Base-by-base conservation (phyloP, 345 rosid species). In the Camelina neglecta region DNA sequence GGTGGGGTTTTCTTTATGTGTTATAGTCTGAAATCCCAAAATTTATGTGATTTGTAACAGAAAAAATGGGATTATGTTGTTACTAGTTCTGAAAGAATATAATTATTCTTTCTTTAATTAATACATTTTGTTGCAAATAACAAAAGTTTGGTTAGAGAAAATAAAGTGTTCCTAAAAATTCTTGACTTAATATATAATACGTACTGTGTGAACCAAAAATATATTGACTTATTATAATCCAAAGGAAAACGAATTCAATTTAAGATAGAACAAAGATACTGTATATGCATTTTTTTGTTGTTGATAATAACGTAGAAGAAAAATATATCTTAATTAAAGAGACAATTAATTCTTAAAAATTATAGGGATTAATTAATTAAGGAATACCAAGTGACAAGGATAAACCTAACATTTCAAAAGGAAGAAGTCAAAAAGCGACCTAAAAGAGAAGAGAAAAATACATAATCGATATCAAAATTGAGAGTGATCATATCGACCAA, bases 111-210 rank as follows among this genome's bases (percentile, higher is more conserved):
- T 71, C 66, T 71, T 48, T 5, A 44, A 29, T 29, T 29, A 29
- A 42, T 11, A 11, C 15, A 42, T 44, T 11, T 44, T 56, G 55
- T 71, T 71, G 67, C 66, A 47, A 29, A 71, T 36, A 77, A 21
- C 2, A 55, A 75, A 68, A 63, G 63, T 53, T 63, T 76, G 66
- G 75, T 76, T 58, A 36, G 54, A 76, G 75, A 76, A 55, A 76
- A 56, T 1, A 55, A 76, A 55, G 64, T 76, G 21, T 76, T 64
- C 75, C 75, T 76, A 76, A 76, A 63, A 0, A 1, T 6, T 38
- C 12, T 55, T 63, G 75, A 76, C 80, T 76, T 69, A 2, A 55
- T 18, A 7, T 29, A 29, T 29, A 33, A 33, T 60, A 67, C 18
- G 44, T 60, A 54, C 53, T 56, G 71, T 70, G 45, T 64, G 71